Conservation (phyloP, 805 yeast species). For the Starmera quercuum region DNA sequence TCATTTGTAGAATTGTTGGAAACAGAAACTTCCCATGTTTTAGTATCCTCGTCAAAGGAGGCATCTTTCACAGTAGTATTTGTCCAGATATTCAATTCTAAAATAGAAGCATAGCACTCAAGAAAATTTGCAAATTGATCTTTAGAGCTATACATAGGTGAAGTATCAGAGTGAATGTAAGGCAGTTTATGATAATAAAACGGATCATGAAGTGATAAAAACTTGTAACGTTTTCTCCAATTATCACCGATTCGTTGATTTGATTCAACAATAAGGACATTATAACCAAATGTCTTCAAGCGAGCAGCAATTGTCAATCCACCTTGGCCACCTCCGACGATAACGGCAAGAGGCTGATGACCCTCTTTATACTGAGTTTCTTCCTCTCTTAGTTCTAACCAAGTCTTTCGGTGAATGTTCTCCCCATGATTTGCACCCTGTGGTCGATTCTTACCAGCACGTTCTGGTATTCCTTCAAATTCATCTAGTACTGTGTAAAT, state of each 20-base stretch:
- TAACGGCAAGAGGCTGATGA: conserved; percentile 33
- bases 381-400: conserved; percentile 27
- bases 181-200: conserved; percentile 35
- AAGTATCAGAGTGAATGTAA: conserved; percentile 31
- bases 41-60: conserved; percentile 19
- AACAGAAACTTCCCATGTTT: conserved; percentile 27
- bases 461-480: conserved; percentile 25
- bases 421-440: conserved; percentile 33
- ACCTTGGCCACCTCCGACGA: conserved; percentile 42
- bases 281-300: conserved; percentile 32
- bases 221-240: conserved; percentile 38
- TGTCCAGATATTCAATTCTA: conserved; percentile 34
- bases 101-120: conserved; percentile 30
- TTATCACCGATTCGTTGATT: conserved; percentile 34
- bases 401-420: conserved; percentile 27
- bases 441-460: conserved; percentile 24
- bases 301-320: conserved; percentile 36
- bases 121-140: conserved; percentile 38
- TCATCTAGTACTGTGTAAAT: conserved; percentile 28
- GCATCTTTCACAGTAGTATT: conserved; percentile 25
- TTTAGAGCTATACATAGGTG: conserved; percentile 35
- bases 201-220: conserved; percentile 38
- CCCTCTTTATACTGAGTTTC: conserved; percentile 23
- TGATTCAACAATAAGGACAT: conserved; percentile 30
- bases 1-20: conserved; percentile 21